Conservation (phyloP, 1,284 basidiomycete genomes). For the Apiotrichum laibachii region DNA sequence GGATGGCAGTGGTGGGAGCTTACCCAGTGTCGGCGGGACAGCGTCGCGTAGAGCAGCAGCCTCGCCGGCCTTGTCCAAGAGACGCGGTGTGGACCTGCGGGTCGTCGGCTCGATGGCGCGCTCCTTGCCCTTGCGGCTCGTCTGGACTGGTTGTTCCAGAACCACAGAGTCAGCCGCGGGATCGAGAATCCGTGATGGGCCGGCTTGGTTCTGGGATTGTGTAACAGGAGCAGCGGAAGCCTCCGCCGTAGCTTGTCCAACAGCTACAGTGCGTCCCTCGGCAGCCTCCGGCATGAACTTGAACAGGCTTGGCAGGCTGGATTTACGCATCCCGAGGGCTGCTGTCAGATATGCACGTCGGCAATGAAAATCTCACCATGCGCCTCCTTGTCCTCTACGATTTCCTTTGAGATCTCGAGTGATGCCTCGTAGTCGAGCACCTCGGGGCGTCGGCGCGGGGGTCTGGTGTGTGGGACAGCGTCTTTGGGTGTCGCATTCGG, state of each 20-base stretch:
- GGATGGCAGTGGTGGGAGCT: background rate
- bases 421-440: constrained; percentile 7
- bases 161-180: background rate
- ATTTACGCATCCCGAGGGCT: constrained; percentile 9
- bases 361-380: background rate
- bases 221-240: background rate
- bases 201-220: background rate
- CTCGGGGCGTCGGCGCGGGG: background rate
- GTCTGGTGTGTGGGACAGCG: no score
- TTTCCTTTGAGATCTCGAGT: background rate
- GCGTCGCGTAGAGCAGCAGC: background rate
- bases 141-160: background rate
- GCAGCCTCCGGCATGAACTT: constrained; percentile 16
- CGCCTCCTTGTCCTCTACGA: background rate
- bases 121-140: constrained; percentile 27
- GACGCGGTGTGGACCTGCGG: background rate
- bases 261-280: background rate
- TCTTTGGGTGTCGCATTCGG: background rate
- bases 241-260: background rate
- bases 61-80: background rate
- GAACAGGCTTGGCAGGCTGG: constrained; percentile 23
- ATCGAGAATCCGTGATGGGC: constrained; percentile 3
- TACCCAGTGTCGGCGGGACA: background rate
- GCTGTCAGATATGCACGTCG: background rate
- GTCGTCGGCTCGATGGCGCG: constrained; percentile 4